Evolutionary conservation across 2,329 filamentous ascomycete species (phyloP), one percentile per base, ranked within the genome.

Genomic region (Acrocalymma vagum): DNA sequence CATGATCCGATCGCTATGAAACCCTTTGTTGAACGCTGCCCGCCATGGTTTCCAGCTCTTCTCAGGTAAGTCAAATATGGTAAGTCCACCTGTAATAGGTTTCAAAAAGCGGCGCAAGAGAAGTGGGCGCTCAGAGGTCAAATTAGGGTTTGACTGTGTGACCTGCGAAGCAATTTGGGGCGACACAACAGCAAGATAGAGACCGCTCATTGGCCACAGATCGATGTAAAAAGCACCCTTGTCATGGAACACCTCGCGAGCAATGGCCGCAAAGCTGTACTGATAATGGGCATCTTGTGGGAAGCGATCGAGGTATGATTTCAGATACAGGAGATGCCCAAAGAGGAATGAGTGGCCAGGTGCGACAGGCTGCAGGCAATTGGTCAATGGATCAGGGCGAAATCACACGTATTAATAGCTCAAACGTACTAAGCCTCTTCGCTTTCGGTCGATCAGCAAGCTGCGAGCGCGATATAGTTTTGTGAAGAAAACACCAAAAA

Each of bases 1-100:
- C 22, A n/a, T 18, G 10, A 44, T 40, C 5, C 31, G 25, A 3
- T 40, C 45, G 16, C 29, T 40, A 11, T 44, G 30, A 25, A 48
- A 48, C 10, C 30, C 45, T 21, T 40, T 37, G 32, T 48, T 48
- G 16, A 48, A 48, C 9, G 41, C 27, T 8, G 32, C 24, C 3
- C 45, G 45, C 40, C 40, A 48, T 13, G 40, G 45, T 21, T 41
- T 43, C 45, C 45, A 44, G 15, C 28, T 36, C 22, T 31, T 29
- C 35, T 48, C 40, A 10, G 17, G 10, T 3, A 48, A 14, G 20
- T 43, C 39, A 17, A 47, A 43, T 1, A 47, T 34, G 10, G 33
- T 35, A 2, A 16, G 39, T 9, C 38, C 39, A 29, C 44, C 44
- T 27, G 39, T 43, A 11, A 47, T 43, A 7, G 44, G 44, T n/a